A percentile compares a stretch with the other conserved stretches of the same genome.
Evolutionary conservation across 169 alveolate genomes (phyloP).

Genomic region (Plasmodium relictum): DNA sequence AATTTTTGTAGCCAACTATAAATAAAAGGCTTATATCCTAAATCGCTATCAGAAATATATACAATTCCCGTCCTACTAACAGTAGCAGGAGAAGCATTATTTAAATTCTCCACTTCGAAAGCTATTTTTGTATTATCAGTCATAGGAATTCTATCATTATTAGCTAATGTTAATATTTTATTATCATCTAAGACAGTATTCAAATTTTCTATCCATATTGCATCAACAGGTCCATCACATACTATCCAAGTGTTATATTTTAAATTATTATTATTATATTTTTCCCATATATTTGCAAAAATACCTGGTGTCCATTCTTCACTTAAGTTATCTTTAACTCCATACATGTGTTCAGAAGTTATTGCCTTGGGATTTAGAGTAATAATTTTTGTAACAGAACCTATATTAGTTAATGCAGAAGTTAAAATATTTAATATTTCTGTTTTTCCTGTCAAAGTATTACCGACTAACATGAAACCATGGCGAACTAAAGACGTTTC

Average conservation of each 20-base stretch:
- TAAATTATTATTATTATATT: slow-evolving; percentile 82
- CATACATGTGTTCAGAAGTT: slow-evolving; percentile 94
- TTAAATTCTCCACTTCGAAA: slow-evolving; percentile 95
- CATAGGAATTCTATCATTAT: slow-evolving; percentile 96
- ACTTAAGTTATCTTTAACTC: slow-evolving; percentile 92
- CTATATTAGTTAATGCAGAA: slow-evolving; percentile 90
- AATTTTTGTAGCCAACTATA: slow-evolving; percentile 95
- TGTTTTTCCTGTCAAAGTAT: slow-evolving; percentile 97
- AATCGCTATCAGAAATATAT: slow-evolving; percentile 95
- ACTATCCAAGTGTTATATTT: slow-evolving; percentile 98
- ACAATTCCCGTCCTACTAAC: slow-evolving; percentile 99
- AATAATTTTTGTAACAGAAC: slow-evolving; percentile 89
- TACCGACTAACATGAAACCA: slow-evolving; percentile 98
- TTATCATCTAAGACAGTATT: slow-evolving; percentile 99
- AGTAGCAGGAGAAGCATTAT: slow-evolving; percentile 98
- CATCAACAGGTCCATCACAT: slow-evolving; percentile 99
- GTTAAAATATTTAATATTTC: slow-evolving; percentile 94
- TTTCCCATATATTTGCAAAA: slow-evolving; percentile 80
- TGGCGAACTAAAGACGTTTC: slow-evolving; percentile 97
- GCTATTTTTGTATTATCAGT: slow-evolving; percentile 90
- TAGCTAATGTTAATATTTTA: slow-evolving; percentile 96
- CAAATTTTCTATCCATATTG: slow-evolving; percentile 99
- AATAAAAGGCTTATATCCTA: slow-evolving; percentile 89
- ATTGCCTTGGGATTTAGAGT: slow-evolving; percentile 97
- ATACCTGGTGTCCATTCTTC: slow-evolving; percentile 96